Evolutionary conservation across 441 rosid species (phyloP), one percentile per base, ranked within the genome.

Genomic region (Gossypium trilobum): DNA sequence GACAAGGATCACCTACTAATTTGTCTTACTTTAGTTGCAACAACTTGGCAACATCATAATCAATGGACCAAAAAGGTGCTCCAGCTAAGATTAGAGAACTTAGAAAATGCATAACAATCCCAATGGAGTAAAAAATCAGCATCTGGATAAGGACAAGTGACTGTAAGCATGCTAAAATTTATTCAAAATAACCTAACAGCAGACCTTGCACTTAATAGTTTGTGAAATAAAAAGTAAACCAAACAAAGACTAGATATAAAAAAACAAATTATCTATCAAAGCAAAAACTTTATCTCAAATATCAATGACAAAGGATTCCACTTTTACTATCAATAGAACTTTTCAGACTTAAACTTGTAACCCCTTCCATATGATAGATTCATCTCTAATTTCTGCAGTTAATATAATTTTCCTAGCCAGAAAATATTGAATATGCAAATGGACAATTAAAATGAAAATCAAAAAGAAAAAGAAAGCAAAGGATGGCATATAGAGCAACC

Each of bases 51-150:
- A 20, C 46, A 33, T 36, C 22, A 60, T 59, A 4, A 59, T 59
- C 31, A 59, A 59, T 59, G 64, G 64, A 27, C 64, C 42, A 19
- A 61, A 61, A 62, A 74, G 48, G 61, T 42, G 58, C 51, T 25
- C 14, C 19, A 5, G 57, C 78, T 13, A 25, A 17, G 61, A 22
- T 23, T 31, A 57, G 14, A 64, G 52, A 44, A 60, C 7, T 13
- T 61, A 17, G 19, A 50, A 46, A 55, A 42, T 46, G 19, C 2
- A 31, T 31, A 31, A 23, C 31, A 72, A 22, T 33, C 50, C 25
- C 42, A 59, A 36, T 36, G 44, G 44, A 36, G 11, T 10, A 39
- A 59, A 59, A n/a, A 27, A 59, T 59, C 20, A 59, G 65, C 20
- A 62, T 33, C n/a, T 33, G 23, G 23, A 61, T 9, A 62, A 33